Percentiles rank a stretch among this genome's conserved stretches.
These are phyloP conservation scores for Populus trichocarpa DNA, from an alignment of 441 rosid species.

Conservation along the genomic window DNA sequence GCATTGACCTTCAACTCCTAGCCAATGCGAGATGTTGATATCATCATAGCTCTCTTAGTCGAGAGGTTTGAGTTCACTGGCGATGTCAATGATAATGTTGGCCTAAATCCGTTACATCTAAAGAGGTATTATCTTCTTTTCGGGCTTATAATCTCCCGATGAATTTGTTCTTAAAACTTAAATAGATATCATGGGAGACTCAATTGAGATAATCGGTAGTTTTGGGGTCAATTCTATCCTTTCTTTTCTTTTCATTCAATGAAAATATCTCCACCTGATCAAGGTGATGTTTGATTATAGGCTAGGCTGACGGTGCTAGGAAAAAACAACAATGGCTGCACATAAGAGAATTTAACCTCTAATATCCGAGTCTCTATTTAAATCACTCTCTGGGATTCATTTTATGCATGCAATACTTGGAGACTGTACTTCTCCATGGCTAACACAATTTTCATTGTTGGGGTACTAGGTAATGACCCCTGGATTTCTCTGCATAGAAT, in stretches of 20 bases:
- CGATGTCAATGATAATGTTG: no score
- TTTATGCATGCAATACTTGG: neutral
- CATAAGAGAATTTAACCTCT: neutral
- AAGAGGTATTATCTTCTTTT: neutral
- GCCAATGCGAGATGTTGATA: no score
- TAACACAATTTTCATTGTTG: slow-evolving; percentile 35
- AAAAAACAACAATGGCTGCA: no score
- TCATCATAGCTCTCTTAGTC: no score
- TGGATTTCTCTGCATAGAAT: neutral
- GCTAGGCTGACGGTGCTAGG: neutral
- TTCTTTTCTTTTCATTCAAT: neutral
- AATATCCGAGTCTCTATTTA: neutral
- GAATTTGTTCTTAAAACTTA: neutral
- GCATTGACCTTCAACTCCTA: no score
- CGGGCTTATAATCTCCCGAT: neutral
- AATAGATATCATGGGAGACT: neutral
- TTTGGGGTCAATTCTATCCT: neutral
- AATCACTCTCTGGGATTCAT: neutral
- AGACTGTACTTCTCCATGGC: slow-evolving; percentile 26
- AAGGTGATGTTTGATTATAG: neutral
- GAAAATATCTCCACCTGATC: neutral
- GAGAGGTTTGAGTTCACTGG: no score
- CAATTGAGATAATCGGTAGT: neutral
- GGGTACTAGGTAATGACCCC: slow-evolving; percentile 34
- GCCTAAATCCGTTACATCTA: neutral